Base-by-base conservation (phyloP, 2,329 filamentous ascomycete species). In the Neofusicoccum umdonicola region DNA sequence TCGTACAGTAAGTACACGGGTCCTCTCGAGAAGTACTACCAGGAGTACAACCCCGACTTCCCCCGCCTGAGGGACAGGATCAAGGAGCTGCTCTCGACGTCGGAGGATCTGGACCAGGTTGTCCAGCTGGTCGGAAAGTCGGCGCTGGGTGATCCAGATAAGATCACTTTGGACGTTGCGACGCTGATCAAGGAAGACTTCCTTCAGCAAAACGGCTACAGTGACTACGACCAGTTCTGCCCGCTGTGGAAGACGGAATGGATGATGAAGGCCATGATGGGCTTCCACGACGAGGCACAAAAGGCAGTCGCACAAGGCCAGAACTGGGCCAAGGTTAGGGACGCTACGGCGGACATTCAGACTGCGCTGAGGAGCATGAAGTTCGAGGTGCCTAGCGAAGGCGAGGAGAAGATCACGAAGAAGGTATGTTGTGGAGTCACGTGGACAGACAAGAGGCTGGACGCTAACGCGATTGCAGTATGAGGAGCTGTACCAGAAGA, bases 231-330 rank as follows among this genome's bases (percentile, higher is more conserved):
- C 77, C 93, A 98, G 82, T 99, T 96, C 88, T 99, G 95, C 77
- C 95, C 95, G 57, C 87, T 99, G 74, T 99, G 95, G 95, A 99
- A 99, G 89, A 99, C 95, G 0, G 91, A 96, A 79, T 99, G 95
- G 90, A 98, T 99, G 95, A 99, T 99, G 95, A 97, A 96, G 87
- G 90, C 92, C 69, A 98, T 99, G 88, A 91, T 99, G 84, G 91
- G 90, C 65, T 99, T 94, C 87, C 92, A 97, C 77, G 96, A 99
- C 74, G 95, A 99, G 83, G 89, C 92, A 27, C 94, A 98, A 79
- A 98, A 97, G 87, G 93, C 92, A 6, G 87, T 99, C 75, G 85
- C 90, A 5, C 92, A 97, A 79, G 95, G 95, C 67, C 90, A 94
- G 80, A 90, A 83, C 80, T 99, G 95, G 95, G 83, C 84, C 76